A percentile compares a stretch with the other conserved stretches of the same genome.
phyloP scores from a whole-genome alignment of 179 eudicot genomes.

The Dionaea muscipula region DNA sequence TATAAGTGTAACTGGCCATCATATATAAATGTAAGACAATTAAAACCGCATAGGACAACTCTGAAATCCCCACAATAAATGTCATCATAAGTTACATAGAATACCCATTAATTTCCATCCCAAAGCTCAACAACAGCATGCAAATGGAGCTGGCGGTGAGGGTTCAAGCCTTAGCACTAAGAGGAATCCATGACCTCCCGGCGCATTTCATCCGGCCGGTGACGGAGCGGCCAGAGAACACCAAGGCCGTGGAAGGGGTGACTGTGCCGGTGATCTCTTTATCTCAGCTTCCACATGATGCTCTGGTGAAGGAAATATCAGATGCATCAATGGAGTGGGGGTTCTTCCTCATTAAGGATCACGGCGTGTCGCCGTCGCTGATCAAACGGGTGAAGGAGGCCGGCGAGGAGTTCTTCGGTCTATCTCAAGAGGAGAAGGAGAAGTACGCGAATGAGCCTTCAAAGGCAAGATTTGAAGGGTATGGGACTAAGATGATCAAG shows the following conservation, averaged over 20 bases:
- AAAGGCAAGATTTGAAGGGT: constrained; percentile 30
- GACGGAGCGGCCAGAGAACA: constrained; percentile 39
- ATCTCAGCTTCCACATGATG: constrained; percentile 20
- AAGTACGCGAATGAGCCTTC: constrained; percentile 35
- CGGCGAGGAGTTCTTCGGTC: constrained; percentile 29
- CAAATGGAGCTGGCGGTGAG: constrained; percentile 29
- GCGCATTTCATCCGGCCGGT: constrained; percentile 27
- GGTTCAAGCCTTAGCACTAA: constrained; percentile 20
- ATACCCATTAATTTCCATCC: too few species aligned
- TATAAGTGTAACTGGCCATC: too few species aligned
- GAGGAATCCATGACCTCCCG: constrained; percentile 23
- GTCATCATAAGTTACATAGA: too few species aligned
- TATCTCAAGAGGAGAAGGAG: constrained; percentile 36
- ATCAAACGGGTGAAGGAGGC: constrained; percentile 26
- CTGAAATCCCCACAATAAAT: too few species aligned
- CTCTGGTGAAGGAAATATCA: constrained; percentile 22
- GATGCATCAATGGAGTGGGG: constrained; percentile 36
- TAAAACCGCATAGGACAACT: too few species aligned
- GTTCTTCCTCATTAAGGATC: constrained; percentile 30
- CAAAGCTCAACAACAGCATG: neutral
- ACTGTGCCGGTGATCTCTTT: constrained; percentile 31
- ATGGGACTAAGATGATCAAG: constrained; percentile 37
- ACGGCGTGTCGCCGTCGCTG: constrained; percentile 16
- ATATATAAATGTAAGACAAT: too few species aligned
- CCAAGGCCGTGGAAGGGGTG: constrained; percentile 29